Conservation (phyloP, 225 moss, liverwort and hornwort genomes). For the Climacium dendroides region DNA sequence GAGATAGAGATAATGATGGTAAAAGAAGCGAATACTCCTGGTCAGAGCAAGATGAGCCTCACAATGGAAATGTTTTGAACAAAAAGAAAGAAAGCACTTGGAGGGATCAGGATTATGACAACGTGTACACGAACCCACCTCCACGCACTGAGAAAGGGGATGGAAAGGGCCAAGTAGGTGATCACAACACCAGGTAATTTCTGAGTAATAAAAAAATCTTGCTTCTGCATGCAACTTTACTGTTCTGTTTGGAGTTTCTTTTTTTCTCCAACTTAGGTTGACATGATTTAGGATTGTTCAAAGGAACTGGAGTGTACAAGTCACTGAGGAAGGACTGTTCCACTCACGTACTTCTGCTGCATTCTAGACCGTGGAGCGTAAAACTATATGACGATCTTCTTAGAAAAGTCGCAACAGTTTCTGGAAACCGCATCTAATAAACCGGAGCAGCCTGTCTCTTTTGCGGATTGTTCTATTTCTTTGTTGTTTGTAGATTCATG, state of each 20-base stretch:
- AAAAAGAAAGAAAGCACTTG: conserved; percentile 38
- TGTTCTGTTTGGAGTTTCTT: not conserved
- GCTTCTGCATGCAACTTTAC: not conserved
- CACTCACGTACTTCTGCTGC: not conserved
- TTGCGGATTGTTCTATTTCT: not conserved
- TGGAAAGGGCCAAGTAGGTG: conserved; percentile 20
- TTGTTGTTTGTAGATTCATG: not conserved
- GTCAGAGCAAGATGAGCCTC: conserved; percentile 49
- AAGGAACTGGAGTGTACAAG: not conserved
- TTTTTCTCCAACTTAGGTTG: not conserved
- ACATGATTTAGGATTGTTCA: not conserved
- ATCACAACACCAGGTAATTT: conserved; percentile 18
- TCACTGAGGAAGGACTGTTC: not conserved
- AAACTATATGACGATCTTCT: not conserved
- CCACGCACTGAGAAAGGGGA: conserved; percentile 33
- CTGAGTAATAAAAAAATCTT: not conserved
- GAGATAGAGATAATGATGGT: conserved; percentile 29
- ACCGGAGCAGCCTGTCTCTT: not conserved
- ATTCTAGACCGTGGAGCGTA: not conserved
- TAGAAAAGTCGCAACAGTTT: not conserved
- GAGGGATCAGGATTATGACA: conserved; percentile 47
- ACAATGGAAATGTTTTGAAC: conserved; percentile 11
- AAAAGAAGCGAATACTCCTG: conserved; percentile 41
- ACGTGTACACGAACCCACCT: conserved; percentile 11
- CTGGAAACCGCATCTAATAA: not conserved